Conservation (phyloP, 257 asterid genomes). For the Fraxinus anomala region DNA sequence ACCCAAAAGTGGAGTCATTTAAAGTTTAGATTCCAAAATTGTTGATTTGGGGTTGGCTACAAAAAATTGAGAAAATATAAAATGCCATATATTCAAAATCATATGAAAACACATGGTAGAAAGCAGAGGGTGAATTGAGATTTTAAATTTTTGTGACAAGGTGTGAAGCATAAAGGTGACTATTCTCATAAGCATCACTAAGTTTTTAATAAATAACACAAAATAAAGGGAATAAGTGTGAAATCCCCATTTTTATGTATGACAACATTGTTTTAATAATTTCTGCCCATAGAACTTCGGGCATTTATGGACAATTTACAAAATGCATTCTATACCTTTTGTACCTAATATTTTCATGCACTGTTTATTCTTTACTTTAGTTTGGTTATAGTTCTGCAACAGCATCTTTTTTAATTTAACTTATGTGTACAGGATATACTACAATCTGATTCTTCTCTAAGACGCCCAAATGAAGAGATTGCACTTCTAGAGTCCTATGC, state of each 20-base stretch:
- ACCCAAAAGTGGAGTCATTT: background rate
- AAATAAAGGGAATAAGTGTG: background rate
- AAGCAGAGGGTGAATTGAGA: background rate
- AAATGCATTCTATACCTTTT: background rate
- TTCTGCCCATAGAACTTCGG: background rate
- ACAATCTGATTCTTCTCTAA: constrained; percentile 68
- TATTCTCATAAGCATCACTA: background rate
- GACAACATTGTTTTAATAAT: background rate
- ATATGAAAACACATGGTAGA: background rate
- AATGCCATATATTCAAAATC: background rate
- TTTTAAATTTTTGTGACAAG: background rate
- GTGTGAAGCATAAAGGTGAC: background rate
- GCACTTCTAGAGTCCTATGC: constrained; percentile 66
- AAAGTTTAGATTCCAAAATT: background rate
- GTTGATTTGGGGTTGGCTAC: background rate
- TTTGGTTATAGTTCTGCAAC: constrained; percentile 16
- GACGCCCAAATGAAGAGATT: constrained; percentile 69
- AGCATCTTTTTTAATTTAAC: constrained; percentile 19
- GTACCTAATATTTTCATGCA: constrained; percentile 15
- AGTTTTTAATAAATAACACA: background rate
- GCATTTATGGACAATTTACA: background rate
- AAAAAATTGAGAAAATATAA: background rate
- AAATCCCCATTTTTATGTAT: background rate
- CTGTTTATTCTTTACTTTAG: constrained; percentile 7
- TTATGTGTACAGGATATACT: constrained; percentile 61